Evolutionary conservation across 345 rosid genomes (phyloP), one percentile per base, ranked within the genome.

Genomic region (Moricandia moricandioides): DNA sequence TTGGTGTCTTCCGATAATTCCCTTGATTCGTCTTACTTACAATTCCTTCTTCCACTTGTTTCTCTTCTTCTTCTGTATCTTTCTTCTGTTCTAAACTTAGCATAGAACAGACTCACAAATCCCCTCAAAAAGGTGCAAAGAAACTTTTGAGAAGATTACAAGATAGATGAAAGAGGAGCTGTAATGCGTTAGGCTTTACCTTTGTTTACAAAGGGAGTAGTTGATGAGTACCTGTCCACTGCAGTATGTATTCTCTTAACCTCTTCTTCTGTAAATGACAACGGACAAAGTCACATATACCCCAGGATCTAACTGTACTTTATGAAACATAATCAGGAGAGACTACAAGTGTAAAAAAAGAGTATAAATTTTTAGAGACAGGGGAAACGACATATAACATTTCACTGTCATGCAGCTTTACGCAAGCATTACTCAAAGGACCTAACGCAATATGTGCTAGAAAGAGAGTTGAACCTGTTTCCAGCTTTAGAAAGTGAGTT

Each of bases 391-490:
- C 4, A 39, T 10, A 56, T 17, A 1, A 40, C 4, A 51, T 17
- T 7, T 35, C 47, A 29, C 27, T 3, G 24, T 29, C 55, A 49
- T 18, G 58, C 63, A 59, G 62, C 26, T 45, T 16, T 21, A 16
- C 47, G 10, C 3, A 39, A 59, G 47, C 47, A 65, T 45, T n/a
- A 45, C 49, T 35, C 51, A 72, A 49, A 49, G 21, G 4, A 21
- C 43, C 61, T 56, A 45, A 30, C 2, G 13, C 51, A 64, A 57
- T 64, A 65, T 17, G 61, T 77, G 31, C 9, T 57, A 55, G 45
- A 26, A 57, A 27, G 64, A 67, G 70, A 76, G 69, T 65, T 69
- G 5, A 68, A 88, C 96, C 93, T 82, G 83, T 57, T 67, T 82
- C 75, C 31, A 86, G 80, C 77, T 78, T 84, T 49, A 90, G 58